These are phyloP conservation scores for Pythium diclinum DNA, from an alignment of 352 stramenopile species.

Conservation along the genomic window DNA sequence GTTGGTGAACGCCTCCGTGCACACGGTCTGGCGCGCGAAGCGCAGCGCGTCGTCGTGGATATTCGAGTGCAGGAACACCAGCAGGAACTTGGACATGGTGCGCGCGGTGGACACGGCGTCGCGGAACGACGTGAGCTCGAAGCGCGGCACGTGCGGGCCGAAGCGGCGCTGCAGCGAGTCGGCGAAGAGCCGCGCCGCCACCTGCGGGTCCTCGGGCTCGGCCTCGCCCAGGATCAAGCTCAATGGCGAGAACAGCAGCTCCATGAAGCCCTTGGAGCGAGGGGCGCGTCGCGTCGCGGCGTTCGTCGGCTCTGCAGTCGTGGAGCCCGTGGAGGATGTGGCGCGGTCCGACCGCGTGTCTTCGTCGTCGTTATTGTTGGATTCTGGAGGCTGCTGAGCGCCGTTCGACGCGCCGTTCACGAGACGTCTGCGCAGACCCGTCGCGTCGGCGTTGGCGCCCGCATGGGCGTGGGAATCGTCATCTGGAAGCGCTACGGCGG, in stretches of 20 bases:
- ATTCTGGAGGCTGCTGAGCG: slow-evolving; percentile 2
- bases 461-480: neutral
- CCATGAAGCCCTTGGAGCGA: slow-evolving; percentile 57
- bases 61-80: slow-evolving; percentile 83
- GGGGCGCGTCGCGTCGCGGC: neutral
- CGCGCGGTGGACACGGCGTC: slow-evolving; percentile 76
- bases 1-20: slow-evolving; percentile 60
- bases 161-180: slow-evolving; percentile 56
- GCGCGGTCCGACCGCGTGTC: slow-evolving; percentile 8
- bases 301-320: neutral
- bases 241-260: slow-evolving; percentile 72
- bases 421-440: slow-evolving; percentile 33
- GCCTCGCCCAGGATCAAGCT: slow-evolving; percentile 72
- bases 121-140: slow-evolving; percentile 80
- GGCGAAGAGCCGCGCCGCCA: slow-evolving; percentile 51
- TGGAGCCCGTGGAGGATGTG: slow-evolving; percentile 11
- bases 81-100: slow-evolving; percentile 78
- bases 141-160: slow-evolving; percentile 51
- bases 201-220: slow-evolving; percentile 63
- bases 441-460: slow-evolving; percentile 12
- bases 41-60: slow-evolving; percentile 75
- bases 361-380: neutral
- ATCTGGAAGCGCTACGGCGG: slow-evolving; percentile 14
- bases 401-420: slow-evolving; percentile 20
- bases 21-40: slow-evolving; percentile 76